Base-by-base conservation (phyloP, 805 yeast species). In the Starmerella asiatica region DNA sequence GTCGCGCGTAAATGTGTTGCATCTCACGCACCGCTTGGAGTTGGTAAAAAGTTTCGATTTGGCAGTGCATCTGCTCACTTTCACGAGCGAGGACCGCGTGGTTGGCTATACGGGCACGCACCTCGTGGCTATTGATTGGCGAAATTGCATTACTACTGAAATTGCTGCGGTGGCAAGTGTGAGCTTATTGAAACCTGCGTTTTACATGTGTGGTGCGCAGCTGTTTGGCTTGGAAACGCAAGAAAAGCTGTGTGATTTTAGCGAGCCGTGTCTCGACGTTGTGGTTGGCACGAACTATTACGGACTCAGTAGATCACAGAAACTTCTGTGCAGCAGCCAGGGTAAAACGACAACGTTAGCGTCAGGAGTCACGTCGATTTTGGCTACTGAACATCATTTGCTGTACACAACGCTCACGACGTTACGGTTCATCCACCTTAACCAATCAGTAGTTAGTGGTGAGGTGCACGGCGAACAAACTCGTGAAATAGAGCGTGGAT, bases 401-500 rank as follows among this genome's bases (percentile, higher is more conserved):
- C 61, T 88, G 12, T 58, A 82, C 21, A 91, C 98, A 0, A 86
- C 94, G 2, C 91, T 82, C 47, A 81, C 84, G 45, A 73, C 74
- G 46, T 65, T 91, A 44, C 79, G 84, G 55, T 84, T 88, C 52
- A 70, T 82, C 32, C 96, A 85, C 58, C 63, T 86, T 52, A 64
- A 62, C 21, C 54, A 68, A 21, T 4, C 21, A 33, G 15, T 15
- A 15, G 3, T 29, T 18, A 19, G 32, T 31, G 14, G 54, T 16
- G 53, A 52, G 2, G 55, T 44, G 18, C 52, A 58, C 24, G 95
- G 84, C 58, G 98, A 88, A 62, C 73, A 96, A 60, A 69, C 79
- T 14, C 73, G 99, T 52, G 73, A 78, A 43, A 77, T 91, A 39
- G 99, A 91, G 60, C 70, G 95, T 48, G 97, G 98, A 1, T 84